phyloP scores from a whole-genome alignment of 805 yeast genomes.

The Candida manassasensis region DNA sequence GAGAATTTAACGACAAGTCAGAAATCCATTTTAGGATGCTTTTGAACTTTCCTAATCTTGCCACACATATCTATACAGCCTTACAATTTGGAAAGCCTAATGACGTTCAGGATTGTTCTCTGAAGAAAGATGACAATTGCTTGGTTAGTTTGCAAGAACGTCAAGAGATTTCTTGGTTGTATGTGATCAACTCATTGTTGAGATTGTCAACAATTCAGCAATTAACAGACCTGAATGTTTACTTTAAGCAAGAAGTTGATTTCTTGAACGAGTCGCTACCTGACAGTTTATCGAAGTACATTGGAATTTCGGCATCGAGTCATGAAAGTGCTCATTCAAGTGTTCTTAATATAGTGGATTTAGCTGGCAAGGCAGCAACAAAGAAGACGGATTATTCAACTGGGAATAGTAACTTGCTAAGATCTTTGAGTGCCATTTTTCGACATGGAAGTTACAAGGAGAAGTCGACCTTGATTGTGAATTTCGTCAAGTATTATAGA shows the following conservation, averaged over 20 bases:
- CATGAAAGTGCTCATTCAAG: slow-evolving; percentile 18
- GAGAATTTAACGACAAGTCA: slow-evolving; percentile 14
- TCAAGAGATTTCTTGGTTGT: slow-evolving; percentile 29
- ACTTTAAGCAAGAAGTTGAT: slow-evolving; percentile 13
- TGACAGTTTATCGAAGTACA: slow-evolving; percentile 17
- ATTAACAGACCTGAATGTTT: slow-evolving; percentile 11
- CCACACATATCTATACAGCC: slow-evolving; percentile 7
- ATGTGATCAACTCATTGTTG: slow-evolving; percentile 20
- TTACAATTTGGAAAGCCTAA: slow-evolving; percentile 1
- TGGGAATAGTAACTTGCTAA: not conserved
- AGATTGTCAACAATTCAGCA: slow-evolving; percentile 15
- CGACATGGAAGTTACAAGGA: slow-evolving; percentile 27
- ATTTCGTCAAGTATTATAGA: slow-evolving; percentile 14
- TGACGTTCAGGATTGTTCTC: slow-evolving; percentile 1
- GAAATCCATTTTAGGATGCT: slow-evolving; percentile 21
- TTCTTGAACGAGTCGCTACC: slow-evolving; percentile 19
- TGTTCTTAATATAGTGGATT: slow-evolving; percentile 12
- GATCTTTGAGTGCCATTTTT: slow-evolving; percentile 19
- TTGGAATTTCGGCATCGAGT: slow-evolving; percentile 20
- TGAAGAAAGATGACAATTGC: slow-evolving; percentile 5
- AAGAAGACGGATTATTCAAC: slow-evolving; percentile 1
- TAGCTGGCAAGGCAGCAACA: not conserved
- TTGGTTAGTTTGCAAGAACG: slow-evolving; percentile 13
- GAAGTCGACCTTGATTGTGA: slow-evolving; percentile 18
- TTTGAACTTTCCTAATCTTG: slow-evolving; percentile 19